These are phyloP conservation scores for Pseudogymnoascus verrucosus DNA, from an alignment of 2,329 filamentous ascomycete genomes.

Conservation along the genomic window DNA sequence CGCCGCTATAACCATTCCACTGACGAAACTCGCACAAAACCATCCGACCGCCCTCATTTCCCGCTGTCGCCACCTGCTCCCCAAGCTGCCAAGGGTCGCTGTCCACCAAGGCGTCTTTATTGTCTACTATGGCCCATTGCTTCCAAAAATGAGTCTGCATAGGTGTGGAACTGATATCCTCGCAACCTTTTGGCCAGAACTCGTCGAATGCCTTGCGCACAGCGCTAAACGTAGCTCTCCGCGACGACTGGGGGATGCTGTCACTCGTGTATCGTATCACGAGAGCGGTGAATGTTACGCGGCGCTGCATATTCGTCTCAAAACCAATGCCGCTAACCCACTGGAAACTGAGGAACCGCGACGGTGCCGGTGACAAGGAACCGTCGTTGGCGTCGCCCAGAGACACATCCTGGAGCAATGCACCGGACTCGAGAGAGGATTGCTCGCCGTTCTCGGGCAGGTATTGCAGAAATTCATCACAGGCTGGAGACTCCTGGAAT, in stretches of 20 bases:
- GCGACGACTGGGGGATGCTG: neutral
- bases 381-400: neutral
- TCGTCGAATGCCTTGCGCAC: conserved; percentile 12
- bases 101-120: neutral
- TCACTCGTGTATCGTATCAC: neutral
- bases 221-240: neutral
- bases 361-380: neutral
- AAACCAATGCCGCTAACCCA: neutral
- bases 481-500: neutral
- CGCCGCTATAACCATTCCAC: conserved; percentile 8
- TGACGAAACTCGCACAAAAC: conserved; percentile 16
- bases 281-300: neutral
- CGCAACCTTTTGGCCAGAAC: conserved; percentile 14
- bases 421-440: neutral
- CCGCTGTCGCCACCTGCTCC: conserved; percentile 21
- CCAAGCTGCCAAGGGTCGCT: neutral
- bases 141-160: neutral
- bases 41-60: conserved; percentile 18
- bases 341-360: neutral
- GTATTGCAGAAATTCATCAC: neutral
- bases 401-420: neutral
- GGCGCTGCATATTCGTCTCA: neutral
- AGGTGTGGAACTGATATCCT: neutral
- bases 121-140: neutral
- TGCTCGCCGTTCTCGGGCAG: neutral